Evolutionary conservation across 2,329 filamentous ascomycete genomes (phyloP), one percentile per base, ranked within the genome.

Genomic region (Fusarium protoensiforme): DNA sequence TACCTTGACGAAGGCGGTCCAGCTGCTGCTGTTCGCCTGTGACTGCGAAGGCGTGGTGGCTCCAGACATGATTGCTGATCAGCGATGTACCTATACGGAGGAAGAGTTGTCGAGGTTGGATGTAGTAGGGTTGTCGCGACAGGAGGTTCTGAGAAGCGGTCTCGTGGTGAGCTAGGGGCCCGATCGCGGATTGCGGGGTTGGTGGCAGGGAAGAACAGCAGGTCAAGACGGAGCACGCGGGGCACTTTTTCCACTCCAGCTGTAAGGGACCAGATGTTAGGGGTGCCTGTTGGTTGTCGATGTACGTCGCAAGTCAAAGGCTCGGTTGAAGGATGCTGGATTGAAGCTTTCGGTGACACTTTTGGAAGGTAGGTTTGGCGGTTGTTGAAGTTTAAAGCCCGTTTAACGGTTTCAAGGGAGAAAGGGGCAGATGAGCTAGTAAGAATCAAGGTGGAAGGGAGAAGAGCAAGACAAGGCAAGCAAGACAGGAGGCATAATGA

Each of bases 1-100:
- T 78, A 88, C 87, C 84, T 88, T 88, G 68, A 88, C 81, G 74
- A 88, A 88, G 41, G 87, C 82, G 31, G 85, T 80, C 87, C 87
- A 89, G 80, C 85, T 87, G 71, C 85, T 82, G 77, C 83, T 84
- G 73, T 78, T 81, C 53, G 83, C 83, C 69, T 83, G 81, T 35
- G 83, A 72, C 69, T 83, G 81, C 35, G 83, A 72, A 46, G 82
- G 75, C 33, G 80, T 70, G 27, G 71, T 62, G 24, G 78, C 70
- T 69, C 71, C 75, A 38, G 80, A 79, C 80, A 82, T 83, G 73
- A 57, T 75, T 74, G 56, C n/a, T 53, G 61, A 48, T 61, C 59
- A 64, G 53, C 53, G 64, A 51, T 35, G 61, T 46, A 39, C 20
- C 20, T 18, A 56, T 53, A 36, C 31, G 58, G 59, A 59, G 61